Evolutionary conservation across 768 basidiomycete genomes (phyloP).

Genomic region (Leccinum sublutescens): DNA sequence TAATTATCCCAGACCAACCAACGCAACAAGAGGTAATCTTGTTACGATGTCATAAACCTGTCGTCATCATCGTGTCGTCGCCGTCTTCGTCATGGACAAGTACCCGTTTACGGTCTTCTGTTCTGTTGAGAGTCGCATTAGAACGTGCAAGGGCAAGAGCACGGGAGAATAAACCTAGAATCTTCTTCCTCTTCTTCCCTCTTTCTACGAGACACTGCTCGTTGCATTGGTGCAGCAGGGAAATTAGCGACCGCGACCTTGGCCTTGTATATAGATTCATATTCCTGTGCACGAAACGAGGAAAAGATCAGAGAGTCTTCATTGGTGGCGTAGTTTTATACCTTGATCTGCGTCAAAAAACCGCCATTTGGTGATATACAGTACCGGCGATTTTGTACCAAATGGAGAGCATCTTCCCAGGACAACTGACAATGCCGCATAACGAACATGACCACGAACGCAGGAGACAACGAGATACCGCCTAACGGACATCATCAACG

Average conservation of each 20-base stretch:
- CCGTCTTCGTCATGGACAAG: slow-evolving; percentile 34
- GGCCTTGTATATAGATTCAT: slow-evolving; percentile 89
- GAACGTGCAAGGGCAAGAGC: neutral
- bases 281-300: slow-evolving; percentile 55
- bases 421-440: slow-evolving; percentile 81
- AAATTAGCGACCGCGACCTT: slow-evolving; percentile 63
- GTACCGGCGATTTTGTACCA: slow-evolving; percentile 88
- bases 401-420: slow-evolving; percentile 86
- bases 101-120: slow-evolving; percentile 45
- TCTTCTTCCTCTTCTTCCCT: slow-evolving; percentile 76
- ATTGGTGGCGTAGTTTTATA: slow-evolving; percentile 26
- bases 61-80: slow-evolving; percentile 37
- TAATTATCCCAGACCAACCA: slow-evolving; percentile 16
- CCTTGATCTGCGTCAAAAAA: slow-evolving; percentile 91
- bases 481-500: slow-evolving; percentile 41
- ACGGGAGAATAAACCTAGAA: slow-evolving; percentile 28
- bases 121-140: slow-evolving; percentile 22
- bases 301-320: neutral
- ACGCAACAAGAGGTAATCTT: neutral
- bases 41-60: slow-evolving; percentile 18
- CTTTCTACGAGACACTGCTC: slow-evolving; percentile 57
- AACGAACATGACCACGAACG: slow-evolving; percentile 91
- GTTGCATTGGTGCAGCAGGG: slow-evolving; percentile 41
- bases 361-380: slow-evolving; percentile 93
- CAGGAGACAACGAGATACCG: slow-evolving; percentile 83